phyloP scores from a whole-genome alignment of 805 yeast species.

The Saturnispora sanitii region DNA sequence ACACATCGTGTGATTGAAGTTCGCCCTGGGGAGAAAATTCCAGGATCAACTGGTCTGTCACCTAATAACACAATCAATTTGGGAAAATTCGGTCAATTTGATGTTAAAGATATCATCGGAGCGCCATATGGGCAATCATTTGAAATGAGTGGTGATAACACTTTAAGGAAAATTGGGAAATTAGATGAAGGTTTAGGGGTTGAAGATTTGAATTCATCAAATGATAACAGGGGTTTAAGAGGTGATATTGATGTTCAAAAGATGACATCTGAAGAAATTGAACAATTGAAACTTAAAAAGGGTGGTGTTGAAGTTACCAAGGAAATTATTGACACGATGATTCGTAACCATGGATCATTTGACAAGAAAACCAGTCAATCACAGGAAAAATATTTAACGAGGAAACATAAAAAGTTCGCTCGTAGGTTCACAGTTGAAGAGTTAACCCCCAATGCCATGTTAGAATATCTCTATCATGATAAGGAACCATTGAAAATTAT shows the following conservation, averaged over 20 bases:
- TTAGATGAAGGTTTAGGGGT: constrained; percentile 2
- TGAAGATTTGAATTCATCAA: constrained; percentile 23
- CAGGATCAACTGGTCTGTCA: too few species aligned
- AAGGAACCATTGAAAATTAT: constrained; percentile 64
- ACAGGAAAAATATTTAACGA: constrained; percentile 81
- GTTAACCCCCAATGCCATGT: constrained; percentile 57
- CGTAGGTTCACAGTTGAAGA: constrained; percentile 77
- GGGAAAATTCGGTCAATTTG: constrained; percentile 88
- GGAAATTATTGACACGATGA: constrained; percentile 70
- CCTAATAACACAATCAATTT: constrained; percentile 60
- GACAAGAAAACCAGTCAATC: constrained; percentile 82
- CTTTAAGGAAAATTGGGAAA: constrained; percentile 19
- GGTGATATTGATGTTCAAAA: constrained; percentile 69
- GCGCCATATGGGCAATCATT: constrained; percentile 42
- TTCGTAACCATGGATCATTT: constrained; percentile 76
- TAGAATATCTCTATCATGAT: constrained; percentile 59
- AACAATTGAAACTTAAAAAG: constrained; percentile 64
- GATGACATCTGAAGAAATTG: constrained; percentile 72
- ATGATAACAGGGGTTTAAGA: constrained; percentile 48
- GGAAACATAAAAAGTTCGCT: constrained; percentile 87
- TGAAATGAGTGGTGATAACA: constrained; percentile 39
- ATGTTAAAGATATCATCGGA: constrained; percentile 77
- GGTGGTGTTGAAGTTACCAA: constrained; percentile 56
- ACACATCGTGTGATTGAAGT: constrained; percentile 66
- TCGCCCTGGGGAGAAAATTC: constrained; percentile 44